Evolutionary conservation across 495 filamentous ascomycete genomes (phyloP).

Genomic region (Penicillium egyptiacum): DNA sequence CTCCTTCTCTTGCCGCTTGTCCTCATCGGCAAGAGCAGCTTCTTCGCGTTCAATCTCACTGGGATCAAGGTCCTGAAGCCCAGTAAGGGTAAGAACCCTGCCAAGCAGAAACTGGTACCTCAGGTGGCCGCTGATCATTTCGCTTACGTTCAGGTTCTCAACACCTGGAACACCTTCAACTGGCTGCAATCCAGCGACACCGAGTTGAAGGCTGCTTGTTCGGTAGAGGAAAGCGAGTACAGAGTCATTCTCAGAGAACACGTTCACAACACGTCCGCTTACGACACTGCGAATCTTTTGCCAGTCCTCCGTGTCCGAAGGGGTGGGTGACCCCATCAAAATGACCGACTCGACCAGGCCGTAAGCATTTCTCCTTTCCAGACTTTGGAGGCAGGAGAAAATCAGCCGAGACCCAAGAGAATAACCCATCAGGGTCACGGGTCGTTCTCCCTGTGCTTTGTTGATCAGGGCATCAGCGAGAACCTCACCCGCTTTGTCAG

Average conservation of each 20-base stretch:
- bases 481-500: constrained; percentile 82
- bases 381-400: constrained; percentile 71
- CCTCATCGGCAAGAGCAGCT: constrained; percentile 56
- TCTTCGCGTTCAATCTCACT: constrained; percentile 60
- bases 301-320: constrained; percentile 66
- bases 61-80: constrained; percentile 62
- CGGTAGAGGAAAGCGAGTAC: constrained; percentile 77
- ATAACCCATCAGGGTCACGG: constrained; percentile 86
- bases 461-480: constrained; percentile 88
- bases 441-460: constrained; percentile 83
- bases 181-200: constrained; percentile 71
- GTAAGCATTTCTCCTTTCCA: constrained; percentile 77
- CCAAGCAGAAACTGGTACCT: constrained; percentile 69
- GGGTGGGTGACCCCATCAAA: constrained; percentile 79
- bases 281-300: constrained; percentile 68
- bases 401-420: constrained; percentile 89
- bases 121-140: constrained; percentile 69
- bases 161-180: constrained; percentile 65
- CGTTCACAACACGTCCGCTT: constrained; percentile 71
- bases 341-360: constrained; percentile 84
- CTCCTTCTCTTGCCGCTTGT: constrained; percentile 50
- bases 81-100: constrained; percentile 65
- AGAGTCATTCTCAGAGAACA: constrained; percentile 74
- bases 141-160: constrained; percentile 74
- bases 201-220: constrained; percentile 70